Percentiles rank a stretch among this genome's conserved stretches.
Evolutionary conservation across 2,329 filamentous ascomycete genomes (phyloP).

Genomic region (Fusarium brachygibbosum): DNA sequence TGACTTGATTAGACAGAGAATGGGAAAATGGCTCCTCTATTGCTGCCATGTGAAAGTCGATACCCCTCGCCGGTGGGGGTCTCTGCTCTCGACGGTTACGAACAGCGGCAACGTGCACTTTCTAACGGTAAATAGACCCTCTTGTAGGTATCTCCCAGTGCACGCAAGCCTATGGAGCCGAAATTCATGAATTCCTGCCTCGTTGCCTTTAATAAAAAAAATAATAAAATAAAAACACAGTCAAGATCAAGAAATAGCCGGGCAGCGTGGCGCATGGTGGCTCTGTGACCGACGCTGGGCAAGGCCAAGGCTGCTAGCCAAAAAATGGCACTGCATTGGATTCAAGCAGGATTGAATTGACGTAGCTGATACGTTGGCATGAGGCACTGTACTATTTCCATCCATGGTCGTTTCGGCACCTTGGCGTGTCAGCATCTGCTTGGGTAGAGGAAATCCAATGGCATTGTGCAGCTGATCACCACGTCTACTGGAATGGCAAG

Average conservation of each 20-base stretch:
- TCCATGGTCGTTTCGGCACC: slow-evolving; percentile 9
- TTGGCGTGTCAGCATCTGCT: slow-evolving; percentile 39
- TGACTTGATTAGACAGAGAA: slow-evolving; percentile 37
- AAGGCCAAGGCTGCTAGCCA: slow-evolving; percentile 20
- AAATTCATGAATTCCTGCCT: not conserved
- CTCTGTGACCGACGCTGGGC: not conserved
- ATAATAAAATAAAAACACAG: slow-evolving; percentile 14
- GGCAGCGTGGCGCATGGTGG: slow-evolving; percentile 15
- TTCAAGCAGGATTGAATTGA: slow-evolving; percentile 34
- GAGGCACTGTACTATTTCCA: not conserved
- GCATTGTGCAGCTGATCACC: not conserved
- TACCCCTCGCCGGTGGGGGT: slow-evolving; percentile 24
- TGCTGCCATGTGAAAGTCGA: slow-evolving; percentile 42
- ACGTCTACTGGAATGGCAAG: slow-evolving; percentile 12
- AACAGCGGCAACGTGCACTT: slow-evolving; percentile 36
- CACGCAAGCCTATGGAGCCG: slow-evolving; percentile 1
- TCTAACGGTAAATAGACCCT: not conserved
- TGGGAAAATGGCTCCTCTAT: slow-evolving; percentile 8
- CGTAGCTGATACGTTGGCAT: slow-evolving; percentile 26
- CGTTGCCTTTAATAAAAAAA: slow-evolving; percentile 1
- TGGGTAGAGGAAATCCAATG: slow-evolving; percentile 21
- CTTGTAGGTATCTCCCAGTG: slow-evolving; percentile 1
- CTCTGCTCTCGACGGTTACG: slow-evolving; percentile 27
- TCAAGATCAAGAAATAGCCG: slow-evolving; percentile 5
- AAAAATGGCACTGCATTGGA: slow-evolving; percentile 19